A percentile compares a stretch with the other conserved stretches of the same genome.
Evolutionary conservation across 345 rosid genomes (phyloP).

Genomic region (Populus simonii): DNA sequence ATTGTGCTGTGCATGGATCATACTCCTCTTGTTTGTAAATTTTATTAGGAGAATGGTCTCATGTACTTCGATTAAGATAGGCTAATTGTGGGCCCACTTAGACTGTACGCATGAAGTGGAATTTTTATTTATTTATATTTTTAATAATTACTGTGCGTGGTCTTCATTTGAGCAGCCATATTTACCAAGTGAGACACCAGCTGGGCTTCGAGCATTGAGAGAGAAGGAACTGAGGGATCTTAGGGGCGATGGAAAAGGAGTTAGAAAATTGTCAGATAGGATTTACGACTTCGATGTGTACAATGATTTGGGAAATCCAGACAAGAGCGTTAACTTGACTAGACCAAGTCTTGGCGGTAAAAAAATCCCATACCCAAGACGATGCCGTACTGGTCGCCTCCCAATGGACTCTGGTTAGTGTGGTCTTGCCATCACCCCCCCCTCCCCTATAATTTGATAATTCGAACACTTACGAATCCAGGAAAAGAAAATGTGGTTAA

Average conservation of each 20-base stretch:
- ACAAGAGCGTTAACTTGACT: constrained; percentile 49
- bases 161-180: constrained; percentile 61
- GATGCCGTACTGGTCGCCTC: constrained; percentile 87
- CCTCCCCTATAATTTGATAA: neutral
- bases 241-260: constrained; percentile 72
- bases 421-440: neutral
- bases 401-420: constrained; percentile 54
- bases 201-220: constrained; percentile 62
- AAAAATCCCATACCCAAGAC: constrained; percentile 70
- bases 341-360: constrained; percentile 78
- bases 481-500: neutral
- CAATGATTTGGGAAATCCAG: constrained; percentile 95
- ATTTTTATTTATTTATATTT: too few species aligned
- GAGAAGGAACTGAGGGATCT: constrained; percentile 62
- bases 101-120: too few species aligned
- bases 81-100: too few species aligned
- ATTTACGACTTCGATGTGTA: constrained; percentile 78
- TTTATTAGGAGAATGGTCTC: neutral
- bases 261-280: constrained; percentile 72
- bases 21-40: neutral
- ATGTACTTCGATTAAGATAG: too few species aligned
- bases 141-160: too few species aligned
- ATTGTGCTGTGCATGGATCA: neutral
- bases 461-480: neutral
- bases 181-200: constrained; percentile 77